Conservation (phyloP, 805 yeast species). For the Monosporozyma aquatica region DNA sequence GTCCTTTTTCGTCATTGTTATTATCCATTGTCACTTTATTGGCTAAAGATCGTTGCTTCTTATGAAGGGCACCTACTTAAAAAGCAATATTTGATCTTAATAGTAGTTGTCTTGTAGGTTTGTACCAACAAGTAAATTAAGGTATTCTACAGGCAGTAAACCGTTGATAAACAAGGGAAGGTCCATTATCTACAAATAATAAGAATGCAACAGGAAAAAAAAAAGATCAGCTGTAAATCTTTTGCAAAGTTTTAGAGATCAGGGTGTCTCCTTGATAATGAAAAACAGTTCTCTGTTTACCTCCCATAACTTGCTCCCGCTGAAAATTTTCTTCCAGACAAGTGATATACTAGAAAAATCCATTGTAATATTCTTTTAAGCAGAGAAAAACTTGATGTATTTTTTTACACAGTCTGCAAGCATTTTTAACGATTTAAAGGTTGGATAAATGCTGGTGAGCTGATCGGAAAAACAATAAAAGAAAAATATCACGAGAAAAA, state of each 20-base stretch:
- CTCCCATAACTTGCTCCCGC: not conserved
- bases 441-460: too few species aligned
- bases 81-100: too few species aligned
- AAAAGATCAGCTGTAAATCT: not conserved
- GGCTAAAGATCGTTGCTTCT: too few species aligned
- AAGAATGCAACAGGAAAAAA: too few species aligned
- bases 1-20: not conserved
- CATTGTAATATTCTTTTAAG: not conserved
- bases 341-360: too few species aligned
- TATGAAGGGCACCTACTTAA: too few species aligned
- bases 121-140: too few species aligned
- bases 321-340: not conserved
- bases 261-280: not conserved
- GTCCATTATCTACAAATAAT: too few species aligned
- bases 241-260: not conserved
- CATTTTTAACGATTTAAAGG: slow-evolving; percentile 1
- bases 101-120: too few species aligned
- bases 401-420: slow-evolving; percentile 1
- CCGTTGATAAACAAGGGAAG: not conserved
- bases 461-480: not conserved
- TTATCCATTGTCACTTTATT: not conserved
- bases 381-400: slow-evolving; percentile 1
- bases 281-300: not conserved
- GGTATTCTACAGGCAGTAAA: too few species aligned
- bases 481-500: not conserved